These are phyloP conservation scores for Colletotrichum sojae DNA, from an alignment of 2,329 filamentous ascomycete species.

Conservation along the genomic window DNA sequence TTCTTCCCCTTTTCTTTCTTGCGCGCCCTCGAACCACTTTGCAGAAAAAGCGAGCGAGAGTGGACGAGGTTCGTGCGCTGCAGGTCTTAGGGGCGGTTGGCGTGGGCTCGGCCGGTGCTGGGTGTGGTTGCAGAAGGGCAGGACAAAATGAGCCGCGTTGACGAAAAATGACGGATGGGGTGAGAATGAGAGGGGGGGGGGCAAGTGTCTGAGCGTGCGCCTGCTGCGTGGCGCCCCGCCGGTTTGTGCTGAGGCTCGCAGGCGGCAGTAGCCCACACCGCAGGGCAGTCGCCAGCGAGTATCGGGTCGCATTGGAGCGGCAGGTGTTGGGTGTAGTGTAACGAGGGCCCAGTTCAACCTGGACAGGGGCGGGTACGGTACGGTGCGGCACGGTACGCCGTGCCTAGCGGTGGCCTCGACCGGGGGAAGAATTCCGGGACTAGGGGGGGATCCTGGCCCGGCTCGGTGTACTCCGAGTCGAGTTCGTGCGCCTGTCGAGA, in stretches of 20 bases:
- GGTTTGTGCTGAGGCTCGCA: constrained; percentile 5
- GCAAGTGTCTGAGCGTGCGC: constrained; percentile 27
- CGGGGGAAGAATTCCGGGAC: constrained; percentile 27
- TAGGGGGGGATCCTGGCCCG: constrained; percentile 17
- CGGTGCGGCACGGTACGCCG: constrained; percentile 6
- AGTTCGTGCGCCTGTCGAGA: constrained; percentile 1
- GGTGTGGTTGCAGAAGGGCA: constrained; percentile 32
- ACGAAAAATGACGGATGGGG: constrained; percentile 8
- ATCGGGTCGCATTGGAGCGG: background rate
- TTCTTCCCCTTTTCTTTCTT: too few relatives aligned
- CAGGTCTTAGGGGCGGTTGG: constrained; percentile 12
- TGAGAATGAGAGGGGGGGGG: too few relatives aligned
- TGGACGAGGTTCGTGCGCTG: constrained; percentile 22
- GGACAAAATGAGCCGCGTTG: constrained; percentile 2
- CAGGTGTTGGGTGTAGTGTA: background rate
- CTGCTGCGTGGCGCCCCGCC: constrained; percentile 27
- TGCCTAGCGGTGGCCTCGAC: constrained; percentile 7
- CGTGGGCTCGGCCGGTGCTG: background rate
- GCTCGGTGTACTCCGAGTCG: constrained; percentile 24
- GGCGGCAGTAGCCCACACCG: background rate
- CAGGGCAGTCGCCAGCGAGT: too few relatives aligned
- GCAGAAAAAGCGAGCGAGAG: background rate
- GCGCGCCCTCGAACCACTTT: background rate
- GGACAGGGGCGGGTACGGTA: background rate
- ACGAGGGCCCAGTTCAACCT: background rate